phyloP scores from a whole-genome alignment of 768 basidiomycete species.

The Suillus variegatus region DNA sequence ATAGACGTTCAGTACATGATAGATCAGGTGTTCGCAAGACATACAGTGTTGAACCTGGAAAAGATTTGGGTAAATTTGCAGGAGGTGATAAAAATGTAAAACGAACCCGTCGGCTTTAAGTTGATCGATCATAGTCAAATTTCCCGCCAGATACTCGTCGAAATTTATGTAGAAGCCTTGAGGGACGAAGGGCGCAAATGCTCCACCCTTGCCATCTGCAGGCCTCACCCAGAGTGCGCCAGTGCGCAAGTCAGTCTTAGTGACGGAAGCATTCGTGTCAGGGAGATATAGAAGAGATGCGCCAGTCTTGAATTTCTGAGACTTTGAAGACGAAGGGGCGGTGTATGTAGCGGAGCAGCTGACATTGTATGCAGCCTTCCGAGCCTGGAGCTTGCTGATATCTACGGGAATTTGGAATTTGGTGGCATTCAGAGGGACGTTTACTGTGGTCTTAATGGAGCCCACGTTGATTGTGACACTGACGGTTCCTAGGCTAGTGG shows the following conservation, averaged over 20 bases:
- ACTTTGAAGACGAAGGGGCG: slow-evolving; percentile 6
- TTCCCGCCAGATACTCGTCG: slow-evolving; percentile 50
- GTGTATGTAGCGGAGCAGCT: slow-evolving; percentile 36
- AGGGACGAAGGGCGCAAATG: slow-evolving; percentile 51
- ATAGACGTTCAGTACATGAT: slow-evolving; percentile 22
- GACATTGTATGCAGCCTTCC: slow-evolving; percentile 31
- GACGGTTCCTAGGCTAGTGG: slow-evolving; percentile 14
- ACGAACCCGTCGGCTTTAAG: slow-evolving; percentile 58
- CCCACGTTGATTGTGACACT: slow-evolving; percentile 34
- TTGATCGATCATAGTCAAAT: slow-evolving; percentile 53
- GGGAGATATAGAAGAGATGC: slow-evolving; percentile 44
- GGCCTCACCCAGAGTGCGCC: slow-evolving; percentile 45
- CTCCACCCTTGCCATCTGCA: slow-evolving; percentile 19
- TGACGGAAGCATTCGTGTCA: slow-evolving; percentile 37
- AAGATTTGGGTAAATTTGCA: background rate
- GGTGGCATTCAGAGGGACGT: slow-evolving; percentile 40
- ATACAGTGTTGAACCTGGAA: slow-evolving; percentile 23
- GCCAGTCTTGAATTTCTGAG: slow-evolving; percentile 31
- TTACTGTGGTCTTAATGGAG: slow-evolving; percentile 22
- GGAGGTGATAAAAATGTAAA: background rate
- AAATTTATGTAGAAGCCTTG: slow-evolving; percentile 76
- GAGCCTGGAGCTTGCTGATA: slow-evolving; percentile 29
- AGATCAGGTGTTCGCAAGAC: slow-evolving; percentile 7
- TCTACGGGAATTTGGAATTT: slow-evolving; percentile 37
- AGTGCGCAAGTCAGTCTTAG: slow-evolving; percentile 49